phyloP scores from a whole-genome alignment of 192 early-diverging fungal species.

The Kappamyces sp. region DNA sequence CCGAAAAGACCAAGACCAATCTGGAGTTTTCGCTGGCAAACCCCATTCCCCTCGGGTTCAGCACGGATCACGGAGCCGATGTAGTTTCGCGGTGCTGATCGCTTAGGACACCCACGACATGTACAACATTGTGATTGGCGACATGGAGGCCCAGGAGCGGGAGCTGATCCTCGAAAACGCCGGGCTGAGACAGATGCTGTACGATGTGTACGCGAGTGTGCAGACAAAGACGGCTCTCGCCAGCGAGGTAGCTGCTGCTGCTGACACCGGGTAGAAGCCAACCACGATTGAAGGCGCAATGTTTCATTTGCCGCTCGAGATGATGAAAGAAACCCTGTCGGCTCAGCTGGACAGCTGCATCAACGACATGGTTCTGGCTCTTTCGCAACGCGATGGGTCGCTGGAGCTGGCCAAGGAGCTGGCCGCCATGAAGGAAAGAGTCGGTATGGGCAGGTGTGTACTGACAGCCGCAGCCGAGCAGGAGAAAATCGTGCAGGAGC shows the following conservation, averaged over 20 bases:
- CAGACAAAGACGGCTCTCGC: neutral
- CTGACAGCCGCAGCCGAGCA: neutral
- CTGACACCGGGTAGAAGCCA: neutral
- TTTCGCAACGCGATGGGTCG: neutral
- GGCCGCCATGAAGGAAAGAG: neutral
- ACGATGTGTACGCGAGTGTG: constrained; percentile 2
- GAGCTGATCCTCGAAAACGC: constrained; percentile 11
- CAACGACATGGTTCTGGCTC: neutral
- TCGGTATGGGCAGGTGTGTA: neutral
- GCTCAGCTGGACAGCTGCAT: neutral
- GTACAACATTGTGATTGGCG: constrained; percentile 13
- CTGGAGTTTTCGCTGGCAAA: constrained; percentile 10
- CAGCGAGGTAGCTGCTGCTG: neutral
- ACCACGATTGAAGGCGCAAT: neutral
- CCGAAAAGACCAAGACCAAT: neutral
- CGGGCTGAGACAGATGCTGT: constrained; percentile 6
- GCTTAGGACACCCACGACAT: neutral
- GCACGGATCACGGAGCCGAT: neutral
- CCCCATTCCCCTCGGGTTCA: neutral
- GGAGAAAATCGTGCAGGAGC: neutral
- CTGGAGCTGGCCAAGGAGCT: neutral
- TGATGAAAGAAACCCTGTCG: constrained; percentile 1
- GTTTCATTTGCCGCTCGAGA: constrained; percentile 7
- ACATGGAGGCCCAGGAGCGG: constrained; percentile 7
- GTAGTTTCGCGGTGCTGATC: neutral